Percentiles rank a stretch among this genome's conserved stretches.
These are phyloP conservation scores for Podaxis pistillaris DNA, from an alignment of 768 basidiomycete genomes.

Conservation along the genomic window DNA sequence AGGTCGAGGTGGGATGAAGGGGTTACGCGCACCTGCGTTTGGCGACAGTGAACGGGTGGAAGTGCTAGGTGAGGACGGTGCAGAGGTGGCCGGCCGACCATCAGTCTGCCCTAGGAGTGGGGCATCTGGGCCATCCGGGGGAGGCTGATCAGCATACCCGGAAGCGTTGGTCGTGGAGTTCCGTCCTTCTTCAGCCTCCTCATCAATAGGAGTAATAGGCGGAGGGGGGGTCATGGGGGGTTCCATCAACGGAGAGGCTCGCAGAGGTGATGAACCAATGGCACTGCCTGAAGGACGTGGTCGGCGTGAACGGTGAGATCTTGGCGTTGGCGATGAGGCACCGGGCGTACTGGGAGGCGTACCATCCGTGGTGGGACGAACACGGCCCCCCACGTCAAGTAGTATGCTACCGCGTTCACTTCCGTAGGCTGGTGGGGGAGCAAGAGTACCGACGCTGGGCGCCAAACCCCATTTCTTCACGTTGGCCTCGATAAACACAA, in stretches of 20 bases:
- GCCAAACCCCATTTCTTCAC: slow-evolving; percentile 99
- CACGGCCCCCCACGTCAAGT: slow-evolving; percentile 80
- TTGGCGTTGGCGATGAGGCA: slow-evolving; percentile 45
- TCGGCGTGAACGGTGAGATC: slow-evolving; percentile 60
- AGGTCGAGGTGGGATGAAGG: slow-evolving; percentile 72
- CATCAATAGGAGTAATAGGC: slow-evolving; percentile 79
- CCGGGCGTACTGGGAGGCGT: slow-evolving; percentile 41
- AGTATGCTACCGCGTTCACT: slow-evolving; percentile 96
- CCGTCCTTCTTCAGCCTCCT: slow-evolving; percentile 40
- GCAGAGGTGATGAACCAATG: slow-evolving; percentile 64
- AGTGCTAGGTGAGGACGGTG: slow-evolving; percentile 38
- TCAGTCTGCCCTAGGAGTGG: slow-evolving; percentile 15
- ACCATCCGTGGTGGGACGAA: slow-evolving; percentile 36
- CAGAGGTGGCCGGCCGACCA: slow-evolving; percentile 9
- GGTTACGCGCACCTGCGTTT: slow-evolving; percentile 81
- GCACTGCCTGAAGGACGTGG: slow-evolving; percentile 46
- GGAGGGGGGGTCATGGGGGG: slow-evolving; percentile 52
- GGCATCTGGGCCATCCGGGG: slow-evolving; percentile 24
- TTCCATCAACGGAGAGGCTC: slow-evolving; percentile 45
- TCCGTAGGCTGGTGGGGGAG: slow-evolving; percentile 97
- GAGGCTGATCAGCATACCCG: slow-evolving; percentile 13
- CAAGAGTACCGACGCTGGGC: slow-evolving; percentile 94
- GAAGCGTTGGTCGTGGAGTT: slow-evolving; percentile 26
- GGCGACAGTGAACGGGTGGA: slow-evolving; percentile 63
- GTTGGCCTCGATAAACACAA: slow-evolving; percentile 99